Evolutionary conservation across 768 basidiomycete genomes (phyloP), one percentile per base, ranked within the genome.

Genomic region (Panaeolus papilionaceus): DNA sequence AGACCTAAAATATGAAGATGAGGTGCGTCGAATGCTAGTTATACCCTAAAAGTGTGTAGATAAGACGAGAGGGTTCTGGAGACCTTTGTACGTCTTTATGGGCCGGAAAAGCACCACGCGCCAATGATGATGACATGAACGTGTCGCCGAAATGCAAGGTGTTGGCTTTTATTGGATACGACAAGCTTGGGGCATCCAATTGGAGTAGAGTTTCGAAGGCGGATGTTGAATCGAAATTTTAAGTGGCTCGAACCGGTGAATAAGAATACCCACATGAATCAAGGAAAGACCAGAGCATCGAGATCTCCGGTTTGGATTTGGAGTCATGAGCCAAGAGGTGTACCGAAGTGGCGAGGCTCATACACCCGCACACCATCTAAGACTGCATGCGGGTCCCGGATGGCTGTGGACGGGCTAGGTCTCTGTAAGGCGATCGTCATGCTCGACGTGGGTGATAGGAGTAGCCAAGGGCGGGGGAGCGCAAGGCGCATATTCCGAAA

Each of bases 171-270:
- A 28, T 51, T 23, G 26, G 14, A 26, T 26, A 28, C 49, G 23
- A 51, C 49, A 51, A 51, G 49, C 54, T 58, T 58, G 33, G 26
- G 10, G 12, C 14, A 37, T 3, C 54, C 54, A 58, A 58, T 58
- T 14, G 54, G 14, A 58, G 33, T 26, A 7, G 49, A 51, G 11
- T 10, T 51, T 26, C 18, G 18, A 47, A 47, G 45, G 7, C 45
- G 18, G 45, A 18, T 20, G 11, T 18, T n/a, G 45, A 47, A 47
- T 20, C 18, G 7, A 14, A 7, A 14, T 47, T 18, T n/a, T 16
- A 47, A 47, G 45, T 47, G 45, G 45, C 45, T 47, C 1, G 49
- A 51, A 51, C 49, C 49, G 49, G 49, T 28, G 14, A 26, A 20
- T 51, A 7, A 10, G 49, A 28, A 51, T 51, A 51, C 11, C 14